These are phyloP conservation scores for Phytopythium montanum DNA, from an alignment of 352 stramenopile genomes.

Conservation along the genomic window DNA sequence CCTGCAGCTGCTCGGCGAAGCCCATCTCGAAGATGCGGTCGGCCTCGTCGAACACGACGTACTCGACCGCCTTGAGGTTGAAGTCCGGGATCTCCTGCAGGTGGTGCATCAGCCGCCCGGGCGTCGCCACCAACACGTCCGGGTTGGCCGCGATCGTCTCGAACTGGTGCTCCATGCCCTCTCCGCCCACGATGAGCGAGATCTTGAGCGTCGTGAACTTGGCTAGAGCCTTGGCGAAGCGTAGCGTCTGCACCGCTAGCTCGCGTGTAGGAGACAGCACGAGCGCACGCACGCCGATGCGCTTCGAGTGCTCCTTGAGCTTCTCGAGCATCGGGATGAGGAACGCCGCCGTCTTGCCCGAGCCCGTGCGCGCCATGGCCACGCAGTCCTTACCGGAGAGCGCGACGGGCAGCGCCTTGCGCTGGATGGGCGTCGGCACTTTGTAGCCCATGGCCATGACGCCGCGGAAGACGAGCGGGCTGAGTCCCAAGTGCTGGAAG, in stretches of 20 bases:
- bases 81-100: constrained; percentile 94
- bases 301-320: constrained; percentile 91
- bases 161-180: constrained; percentile 99
- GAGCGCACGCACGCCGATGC: constrained; percentile 84
- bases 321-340: constrained; percentile 98
- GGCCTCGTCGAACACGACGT: constrained; percentile 98
- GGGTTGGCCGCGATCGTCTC: constrained; percentile 91
- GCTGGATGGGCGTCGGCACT: constrained; percentile 98
- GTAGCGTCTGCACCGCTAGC: constrained; percentile 97
- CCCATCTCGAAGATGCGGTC: constrained; percentile 99
- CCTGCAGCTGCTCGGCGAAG: constrained; percentile 96
- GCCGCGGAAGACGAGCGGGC: constrained; percentile 67
- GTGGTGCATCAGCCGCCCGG: constrained; percentile 93
- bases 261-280: constrained; percentile 97
- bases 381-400: constrained; percentile 97
- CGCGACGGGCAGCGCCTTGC: constrained; percentile 96
- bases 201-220: constrained; percentile 92
- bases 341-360: constrained; percentile 98
- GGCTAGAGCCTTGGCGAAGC: constrained; percentile 85
- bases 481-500: constrained; percentile 87
- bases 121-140: constrained; percentile 94
- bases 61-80: constrained; percentile 89
- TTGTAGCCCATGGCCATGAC: constrained; percentile 96
- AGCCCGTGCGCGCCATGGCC: constrained; percentile 97
- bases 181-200: constrained; percentile 95